Evolutionary conservation across 192 early-diverging fungal genomes (phyloP).

Genomic region (Chytriomyces sp.): DNA sequence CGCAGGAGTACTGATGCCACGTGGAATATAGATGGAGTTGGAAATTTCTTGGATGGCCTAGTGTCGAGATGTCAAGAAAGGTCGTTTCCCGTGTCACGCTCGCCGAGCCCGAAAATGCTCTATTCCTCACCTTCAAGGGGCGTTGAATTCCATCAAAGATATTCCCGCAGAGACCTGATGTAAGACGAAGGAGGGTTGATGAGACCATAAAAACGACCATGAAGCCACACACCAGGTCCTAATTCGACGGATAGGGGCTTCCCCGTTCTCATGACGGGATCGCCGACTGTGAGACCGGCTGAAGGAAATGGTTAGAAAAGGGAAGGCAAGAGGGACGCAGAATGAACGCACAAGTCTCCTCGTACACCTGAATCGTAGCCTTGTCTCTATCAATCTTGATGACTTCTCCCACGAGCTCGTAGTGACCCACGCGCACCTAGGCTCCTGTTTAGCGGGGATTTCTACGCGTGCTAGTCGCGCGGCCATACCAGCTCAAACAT

Average conservation of each 20-base stretch:
- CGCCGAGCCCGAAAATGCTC: too few relatives aligned
- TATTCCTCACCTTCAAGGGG: conserved; percentile 81
- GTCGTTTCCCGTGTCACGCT: too few relatives aligned
- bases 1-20: conserved; percentile 96
- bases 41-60: conserved; percentile 89
- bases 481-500: conserved; percentile 94
- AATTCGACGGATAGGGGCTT: conserved; percentile 98
- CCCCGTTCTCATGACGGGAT: conserved; percentile 97
- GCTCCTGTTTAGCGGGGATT: too few relatives aligned
- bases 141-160: conserved; percentile 99
- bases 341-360: conserved; percentile 81
- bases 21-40: conserved; percentile 97
- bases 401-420: conserved; percentile 98
- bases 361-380: conserved; percentile 99
- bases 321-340: neutral
- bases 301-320: neutral
- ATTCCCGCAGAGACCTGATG: conserved; percentile 77
- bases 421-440: conserved; percentile 94
- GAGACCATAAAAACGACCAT: neutral
- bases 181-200: neutral
- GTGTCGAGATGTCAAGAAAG: too few relatives aligned
- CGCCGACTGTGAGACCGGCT: conserved; percentile 98
- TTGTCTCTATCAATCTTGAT: conserved; percentile 99
- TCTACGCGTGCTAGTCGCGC: too few relatives aligned
- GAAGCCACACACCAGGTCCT: conserved; percentile 91